Conservation (phyloP, 108 stramenopile species). For the Cyclotella cryptica region DNA sequence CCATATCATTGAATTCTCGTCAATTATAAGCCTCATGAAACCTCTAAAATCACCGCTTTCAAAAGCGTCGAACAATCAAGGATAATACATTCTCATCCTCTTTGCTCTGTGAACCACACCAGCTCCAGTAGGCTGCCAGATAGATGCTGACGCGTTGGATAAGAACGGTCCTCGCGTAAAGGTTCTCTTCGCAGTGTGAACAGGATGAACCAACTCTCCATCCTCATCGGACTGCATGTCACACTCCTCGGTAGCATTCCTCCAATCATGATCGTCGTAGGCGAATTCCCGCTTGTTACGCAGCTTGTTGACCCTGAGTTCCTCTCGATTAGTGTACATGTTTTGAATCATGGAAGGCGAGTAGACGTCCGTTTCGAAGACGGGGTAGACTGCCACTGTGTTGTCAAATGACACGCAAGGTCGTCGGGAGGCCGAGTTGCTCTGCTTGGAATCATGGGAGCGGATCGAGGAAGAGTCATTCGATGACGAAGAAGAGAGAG, state of each 20-base stretch:
- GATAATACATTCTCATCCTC: conserved; percentile 56
- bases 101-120: conserved; percentile 38
- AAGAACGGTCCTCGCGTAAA: conserved; percentile 13
- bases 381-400: conserved; percentile 42
- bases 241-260: conserved; percentile 49
- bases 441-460: conserved; percentile 12
- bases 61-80: conserved; percentile 12
- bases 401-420: conserved; percentile 42
- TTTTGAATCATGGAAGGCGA: conserved; percentile 21
- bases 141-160: conserved; percentile 8
- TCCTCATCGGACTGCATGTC: conserved; percentile 43
- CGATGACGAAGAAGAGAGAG: background rate
- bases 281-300: conserved; percentile 54
- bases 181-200: conserved; percentile 24
- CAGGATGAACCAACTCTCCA: conserved; percentile 54
- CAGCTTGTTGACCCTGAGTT: conserved; percentile 45
- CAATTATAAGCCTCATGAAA: background rate
- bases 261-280: conserved; percentile 55
- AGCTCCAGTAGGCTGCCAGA: conserved; percentile 8
- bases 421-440: background rate
- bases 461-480: conserved; percentile 2
- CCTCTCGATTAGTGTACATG: conserved; percentile 47
- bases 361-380: conserved; percentile 37
- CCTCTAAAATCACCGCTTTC: background rate
- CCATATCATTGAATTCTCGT: background rate